Percentiles rank a stretch among this genome's conserved stretches.
Conservation (phyloP, 1,139 yeast species). For the Williopsis jadinii region DNA sequence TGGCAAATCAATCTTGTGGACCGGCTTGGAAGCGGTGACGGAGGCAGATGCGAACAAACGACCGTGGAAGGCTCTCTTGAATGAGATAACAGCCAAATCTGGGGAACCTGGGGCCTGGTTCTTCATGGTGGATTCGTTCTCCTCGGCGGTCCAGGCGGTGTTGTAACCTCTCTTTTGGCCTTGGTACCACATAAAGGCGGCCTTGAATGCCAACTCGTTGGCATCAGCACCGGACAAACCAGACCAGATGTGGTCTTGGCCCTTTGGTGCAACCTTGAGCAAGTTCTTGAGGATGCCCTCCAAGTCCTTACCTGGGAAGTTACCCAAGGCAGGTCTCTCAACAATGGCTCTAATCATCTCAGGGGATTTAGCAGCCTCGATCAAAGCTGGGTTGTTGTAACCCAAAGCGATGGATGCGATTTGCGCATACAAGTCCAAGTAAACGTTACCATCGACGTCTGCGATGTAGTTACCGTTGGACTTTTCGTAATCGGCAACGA, state of each 20-base stretch:
- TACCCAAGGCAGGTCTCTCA: constrained; percentile 71
- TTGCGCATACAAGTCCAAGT: constrained; percentile 63
- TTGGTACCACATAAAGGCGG: constrained; percentile 71
- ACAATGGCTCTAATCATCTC: constrained; percentile 63
- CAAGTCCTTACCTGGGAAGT: constrained; percentile 58
- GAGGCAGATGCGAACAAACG: constrained; percentile 69
- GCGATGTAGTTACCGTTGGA: constrained; percentile 65
- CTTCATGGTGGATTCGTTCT: constrained; percentile 54
- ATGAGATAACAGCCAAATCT: constrained; percentile 58
- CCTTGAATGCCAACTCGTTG: constrained; percentile 70
- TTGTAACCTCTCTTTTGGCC: constrained; percentile 49
- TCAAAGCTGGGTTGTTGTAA: constrained; percentile 66
- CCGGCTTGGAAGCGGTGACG: constrained; percentile 66
- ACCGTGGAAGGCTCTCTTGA: constrained; percentile 70
- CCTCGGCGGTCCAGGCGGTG: constrained; percentile 47
- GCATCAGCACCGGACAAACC: constrained; percentile 73
- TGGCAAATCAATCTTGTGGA: constrained; percentile 70
- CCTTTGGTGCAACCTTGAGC: constrained; percentile 64
- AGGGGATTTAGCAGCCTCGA: constrained; percentile 52
- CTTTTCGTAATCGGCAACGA: constrained; percentile 57
- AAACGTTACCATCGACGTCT: constrained; percentile 63
- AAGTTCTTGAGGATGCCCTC: constrained; percentile 45
- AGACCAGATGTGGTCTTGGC: constrained; percentile 59
- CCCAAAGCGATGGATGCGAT: constrained; percentile 72
- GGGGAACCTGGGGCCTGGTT: constrained; percentile 65